phyloP scores from a whole-genome alignment of 140 eudicot species.

The Anethum foeniculum region DNA sequence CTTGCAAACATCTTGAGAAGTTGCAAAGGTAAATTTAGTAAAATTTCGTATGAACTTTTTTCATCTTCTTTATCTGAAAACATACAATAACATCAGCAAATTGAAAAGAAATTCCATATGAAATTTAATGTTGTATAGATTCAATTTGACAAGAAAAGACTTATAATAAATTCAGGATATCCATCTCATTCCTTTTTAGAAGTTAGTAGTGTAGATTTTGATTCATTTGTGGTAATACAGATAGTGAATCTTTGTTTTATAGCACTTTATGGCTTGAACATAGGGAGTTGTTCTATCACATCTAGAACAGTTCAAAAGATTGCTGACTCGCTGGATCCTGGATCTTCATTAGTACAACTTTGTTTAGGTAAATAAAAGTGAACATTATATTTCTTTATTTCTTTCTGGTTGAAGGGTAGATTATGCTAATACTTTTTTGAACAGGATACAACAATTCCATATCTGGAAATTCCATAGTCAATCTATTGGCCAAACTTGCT shows the following conservation, averaged over 20 bases:
- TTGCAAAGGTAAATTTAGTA: constrained; percentile 60
- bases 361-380: constrained; percentile 45
- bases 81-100: background rate
- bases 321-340: constrained; percentile 60
- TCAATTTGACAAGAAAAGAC: background rate
- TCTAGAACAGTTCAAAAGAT: constrained; percentile 81
- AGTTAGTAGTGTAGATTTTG: background rate
- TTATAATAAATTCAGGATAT: background rate
- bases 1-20: constrained; percentile 67
- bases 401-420: constrained; percentile 8
- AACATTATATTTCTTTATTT: background rate
- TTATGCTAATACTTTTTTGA: constrained; percentile 17
- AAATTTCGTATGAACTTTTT: background rate
- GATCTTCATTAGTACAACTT: constrained; percentile 60
- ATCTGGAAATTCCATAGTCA: constrained; percentile 49
- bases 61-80: background rate
- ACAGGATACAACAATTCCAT: constrained; percentile 74
- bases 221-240: background rate
- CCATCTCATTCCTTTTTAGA: background rate
- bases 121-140: background rate
- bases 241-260: constrained; percentile 27
- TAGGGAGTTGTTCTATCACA: constrained; percentile 69
- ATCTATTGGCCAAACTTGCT: constrained; percentile 62
- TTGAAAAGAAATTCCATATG: background rate
- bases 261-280: constrained; percentile 83